Base-by-base conservation (phyloP, 192 early-diverging fungal genomes). In the Entrophospora sp. region DNA sequence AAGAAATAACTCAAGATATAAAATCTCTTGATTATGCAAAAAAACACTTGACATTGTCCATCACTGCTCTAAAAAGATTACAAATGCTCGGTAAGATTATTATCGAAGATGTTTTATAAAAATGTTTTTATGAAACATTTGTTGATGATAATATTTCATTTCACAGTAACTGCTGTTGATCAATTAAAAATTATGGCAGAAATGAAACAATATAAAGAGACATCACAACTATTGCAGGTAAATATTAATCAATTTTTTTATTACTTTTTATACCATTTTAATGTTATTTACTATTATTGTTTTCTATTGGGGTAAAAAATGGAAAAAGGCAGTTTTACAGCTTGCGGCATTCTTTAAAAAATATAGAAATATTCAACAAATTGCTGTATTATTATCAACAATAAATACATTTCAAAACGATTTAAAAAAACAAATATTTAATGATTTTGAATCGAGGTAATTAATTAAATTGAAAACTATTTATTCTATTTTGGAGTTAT, bases 1-100 rank as follows among this genome's bases (percentile, higher is more conserved):
- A 90, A 16, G 93, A 96, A 45, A 99, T 99, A 45, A 97, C 97
- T 12, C 82, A 88, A 59, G 97, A 99, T 66, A 97, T 99, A 66
- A 94, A 93, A 66, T 81, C 87, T 9, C 78, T 99, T 40, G 97
- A 99, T 71, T 87, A 86, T 66, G 92, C 94, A 36, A 99, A 99
- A 72, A 84, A 89, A 57, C 94, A 97, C 67, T 73, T 99, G 43
- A 88, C 89, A 3, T 67, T 74, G 27, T 87, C 93, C 1, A 89
- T 93, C 12, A 88, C 88, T 0, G 83, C 89, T 3, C 76, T 96
- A 51, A 88, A 88, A 60, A 79, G 93, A 66, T 75, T 96, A 9
- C 92, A 96, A 69, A 91, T 96, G 90, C 73, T 96, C 28, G 87
- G 88, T 85, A 79, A 25, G 13, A 73, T 45, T 28, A 13, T 30